Conservation (phyloP, 768 basidiomycete species). For the Paxillus involutus region DNA sequence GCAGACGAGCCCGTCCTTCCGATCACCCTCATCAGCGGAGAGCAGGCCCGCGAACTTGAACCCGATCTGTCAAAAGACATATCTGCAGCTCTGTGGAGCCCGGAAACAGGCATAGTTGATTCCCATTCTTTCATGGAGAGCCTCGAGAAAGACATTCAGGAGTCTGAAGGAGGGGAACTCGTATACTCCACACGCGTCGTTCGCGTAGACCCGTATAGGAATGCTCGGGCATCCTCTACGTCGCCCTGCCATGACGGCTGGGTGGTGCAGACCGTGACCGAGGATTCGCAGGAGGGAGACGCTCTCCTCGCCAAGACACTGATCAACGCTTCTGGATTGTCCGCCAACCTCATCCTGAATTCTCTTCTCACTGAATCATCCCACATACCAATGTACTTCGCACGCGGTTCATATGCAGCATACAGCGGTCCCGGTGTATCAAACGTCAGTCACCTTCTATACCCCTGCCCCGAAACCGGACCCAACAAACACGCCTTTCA, state of each 20-base stretch:
- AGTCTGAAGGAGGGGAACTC: slow-evolving; percentile 67
- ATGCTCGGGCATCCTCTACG: slow-evolving; percentile 24
- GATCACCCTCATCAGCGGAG: slow-evolving; percentile 64
- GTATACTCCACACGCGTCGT: slow-evolving; percentile 82
- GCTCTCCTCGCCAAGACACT: slow-evolving; percentile 72
- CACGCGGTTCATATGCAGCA: slow-evolving; percentile 82
- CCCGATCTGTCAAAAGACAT: slow-evolving; percentile 79
- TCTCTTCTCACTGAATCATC: slow-evolving; percentile 55
- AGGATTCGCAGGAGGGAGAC: slow-evolving; percentile 48
- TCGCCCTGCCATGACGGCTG: slow-evolving; percentile 62
- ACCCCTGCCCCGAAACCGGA: slow-evolving; percentile 81
- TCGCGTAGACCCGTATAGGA: slow-evolving; percentile 68
- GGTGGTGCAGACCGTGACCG: slow-evolving; percentile 82
- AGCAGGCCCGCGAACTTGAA: slow-evolving; percentile 71
- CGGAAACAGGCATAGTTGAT: slow-evolving; percentile 88
- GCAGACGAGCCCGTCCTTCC: slow-evolving; percentile 46
- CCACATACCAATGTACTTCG: slow-evolving; percentile 76
- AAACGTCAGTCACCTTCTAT: slow-evolving; percentile 74
- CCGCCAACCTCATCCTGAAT: slow-evolving; percentile 70
- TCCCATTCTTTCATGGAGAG: slow-evolving; percentile 82
- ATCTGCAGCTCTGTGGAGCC: slow-evolving; percentile 72
- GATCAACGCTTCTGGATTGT: slow-evolving; percentile 82
- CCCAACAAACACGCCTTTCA: slow-evolving; percentile 66
- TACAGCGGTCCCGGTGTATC: slow-evolving; percentile 80
- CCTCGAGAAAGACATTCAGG: slow-evolving; percentile 77